Percentiles rank a stretch among this genome's conserved stretches.
Evolutionary conservation across 257 asterid species (phyloP).

Genomic region (Cordia subcordata): DNA sequence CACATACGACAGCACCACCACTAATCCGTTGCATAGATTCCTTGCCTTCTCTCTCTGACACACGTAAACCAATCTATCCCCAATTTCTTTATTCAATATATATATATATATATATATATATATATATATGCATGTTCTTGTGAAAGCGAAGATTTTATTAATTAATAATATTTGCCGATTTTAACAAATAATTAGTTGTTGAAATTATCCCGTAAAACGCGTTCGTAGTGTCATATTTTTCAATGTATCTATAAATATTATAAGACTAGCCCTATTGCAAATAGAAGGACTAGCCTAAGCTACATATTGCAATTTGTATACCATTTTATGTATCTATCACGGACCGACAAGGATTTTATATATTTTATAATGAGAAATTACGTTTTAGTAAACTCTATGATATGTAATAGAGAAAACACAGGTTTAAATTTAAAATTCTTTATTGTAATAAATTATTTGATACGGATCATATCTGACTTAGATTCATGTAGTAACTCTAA

Average conservation of each 20-base stretch:
- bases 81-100: conserved; percentile 4
- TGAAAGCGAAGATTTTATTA: not conserved
- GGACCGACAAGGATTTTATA: too few species aligned
- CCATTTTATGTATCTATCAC: too few species aligned
- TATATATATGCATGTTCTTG: conserved; percentile 19
- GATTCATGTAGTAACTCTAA: too few species aligned
- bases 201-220: conserved; percentile 52
- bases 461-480: too few species aligned
- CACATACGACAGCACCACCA: conserved; percentile 53
- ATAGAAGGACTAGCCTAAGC: too few species aligned
- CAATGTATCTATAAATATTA: conserved; percentile 33
- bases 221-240: conserved; percentile 44
- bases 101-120: too few species aligned
- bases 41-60: conserved; percentile 34
- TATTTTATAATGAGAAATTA: too few species aligned
- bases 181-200: conserved; percentile 39
- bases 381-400: too few species aligned
- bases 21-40: conserved; percentile 39
- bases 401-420: too few species aligned
- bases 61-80: conserved; percentile 6
- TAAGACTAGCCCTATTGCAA: not conserved
- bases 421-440: too few species aligned
- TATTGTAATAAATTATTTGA: too few species aligned
- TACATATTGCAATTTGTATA: too few species aligned
- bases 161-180: conserved; percentile 4